These are phyloP conservation scores for Maudiozyma humilis DNA, from an alignment of 1,139 yeast species.

Conservation along the genomic window DNA sequence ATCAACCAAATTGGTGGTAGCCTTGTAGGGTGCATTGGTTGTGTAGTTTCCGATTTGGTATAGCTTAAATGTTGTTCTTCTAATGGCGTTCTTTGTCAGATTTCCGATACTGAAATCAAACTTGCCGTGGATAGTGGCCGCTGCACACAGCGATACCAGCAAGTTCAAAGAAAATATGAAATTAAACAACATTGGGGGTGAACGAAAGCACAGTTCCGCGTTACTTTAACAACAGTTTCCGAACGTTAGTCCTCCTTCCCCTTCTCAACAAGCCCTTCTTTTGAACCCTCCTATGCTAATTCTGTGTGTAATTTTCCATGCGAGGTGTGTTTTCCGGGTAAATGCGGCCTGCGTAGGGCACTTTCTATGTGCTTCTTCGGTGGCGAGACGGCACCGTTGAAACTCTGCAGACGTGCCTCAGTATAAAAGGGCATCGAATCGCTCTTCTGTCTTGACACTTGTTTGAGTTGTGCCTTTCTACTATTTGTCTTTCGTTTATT, in stretches of 20 bases:
- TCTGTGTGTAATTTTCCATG: background rate
- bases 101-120: conserved; percentile 18
- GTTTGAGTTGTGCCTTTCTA: background rate
- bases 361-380: no score
- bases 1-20: conserved; percentile 14
- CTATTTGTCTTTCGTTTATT: background rate
- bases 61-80: conserved; percentile 23
- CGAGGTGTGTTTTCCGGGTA: background rate
- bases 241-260: background rate
- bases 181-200: background rate
- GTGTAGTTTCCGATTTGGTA: conserved; percentile 24
- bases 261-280: background rate
- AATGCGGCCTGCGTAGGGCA: no score
- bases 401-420: no score
- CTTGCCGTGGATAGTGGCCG: conserved; percentile 11
- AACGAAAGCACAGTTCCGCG: no score
- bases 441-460: no score
- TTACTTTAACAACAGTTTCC: no score
- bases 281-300: background rate
- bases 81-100: conserved; percentile 17
- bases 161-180: background rate
- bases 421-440: background rate
- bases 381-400: no score
- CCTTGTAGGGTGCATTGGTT: conserved; percentile 13
- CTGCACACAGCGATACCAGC: background rate